Evolutionary conservation across 441 rosid species (phyloP).

Genomic region (Lepidium campestre): DNA sequence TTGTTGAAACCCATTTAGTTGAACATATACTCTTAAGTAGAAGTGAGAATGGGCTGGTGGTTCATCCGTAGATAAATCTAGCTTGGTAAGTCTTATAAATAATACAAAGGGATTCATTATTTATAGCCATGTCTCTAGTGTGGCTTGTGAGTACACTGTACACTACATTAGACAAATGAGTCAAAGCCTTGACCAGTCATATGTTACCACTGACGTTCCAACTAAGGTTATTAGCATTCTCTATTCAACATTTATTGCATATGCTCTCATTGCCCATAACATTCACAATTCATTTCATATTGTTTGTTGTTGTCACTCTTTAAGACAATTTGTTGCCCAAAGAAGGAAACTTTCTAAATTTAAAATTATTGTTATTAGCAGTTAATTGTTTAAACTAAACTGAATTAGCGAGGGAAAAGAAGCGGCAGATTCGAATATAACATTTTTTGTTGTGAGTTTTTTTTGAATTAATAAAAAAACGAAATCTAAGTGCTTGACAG

Average conservation of each 20-base stretch:
- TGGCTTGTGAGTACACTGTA: too few species aligned
- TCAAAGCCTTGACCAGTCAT: neutral
- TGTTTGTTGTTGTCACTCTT: neutral
- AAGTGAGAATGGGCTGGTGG: too few species aligned
- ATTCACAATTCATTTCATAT: neutral
- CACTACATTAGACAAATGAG: neutral
- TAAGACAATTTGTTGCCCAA: neutral
- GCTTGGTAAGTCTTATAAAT: too few species aligned
- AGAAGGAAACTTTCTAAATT: neutral
- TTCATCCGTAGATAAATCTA: too few species aligned
- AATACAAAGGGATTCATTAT: too few species aligned
- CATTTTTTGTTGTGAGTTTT: neutral
- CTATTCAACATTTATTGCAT: neutral
- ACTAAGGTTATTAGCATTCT: neutral
- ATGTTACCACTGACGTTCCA: neutral
- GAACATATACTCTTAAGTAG: too few species aligned
- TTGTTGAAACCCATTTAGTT: neutral
- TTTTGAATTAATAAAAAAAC: neutral
- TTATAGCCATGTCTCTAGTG: too few species aligned
- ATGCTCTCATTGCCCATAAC: neutral
- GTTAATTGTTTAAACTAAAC: neutral
- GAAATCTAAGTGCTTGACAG: conserved; percentile 17
- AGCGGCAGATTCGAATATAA: conserved; percentile 22
- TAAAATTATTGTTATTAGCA: neutral
- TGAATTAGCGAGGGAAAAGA: conserved; percentile 1